These are phyloP conservation scores for Mycena crocata DNA, from an alignment of 768 basidiomycete genomes.

Conservation along the genomic window DNA sequence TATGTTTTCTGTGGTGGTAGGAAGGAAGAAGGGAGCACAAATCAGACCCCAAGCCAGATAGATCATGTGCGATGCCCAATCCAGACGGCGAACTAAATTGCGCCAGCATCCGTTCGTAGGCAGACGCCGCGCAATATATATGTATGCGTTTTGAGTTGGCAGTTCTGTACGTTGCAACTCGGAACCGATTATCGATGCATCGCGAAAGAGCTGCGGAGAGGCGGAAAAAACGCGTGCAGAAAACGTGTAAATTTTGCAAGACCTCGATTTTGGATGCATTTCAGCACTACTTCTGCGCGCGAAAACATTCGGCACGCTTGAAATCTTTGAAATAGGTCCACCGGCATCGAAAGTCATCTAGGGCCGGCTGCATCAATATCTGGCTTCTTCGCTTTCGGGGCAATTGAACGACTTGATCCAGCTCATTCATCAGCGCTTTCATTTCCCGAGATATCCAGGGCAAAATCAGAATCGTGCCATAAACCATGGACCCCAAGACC, in stretches of 20 bases:
- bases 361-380: too few relatives aligned
- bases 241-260: too few relatives aligned
- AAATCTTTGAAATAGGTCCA: too few relatives aligned
- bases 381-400: too few relatives aligned
- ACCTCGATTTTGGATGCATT: too few relatives aligned
- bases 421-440: too few relatives aligned
- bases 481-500: background rate
- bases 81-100: background rate
- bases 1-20: slow-evolving; percentile 13
- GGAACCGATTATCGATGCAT: slow-evolving; percentile 17
- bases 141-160: background rate
- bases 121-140: background rate
- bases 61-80: slow-evolving; percentile 1
- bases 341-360: too few relatives aligned
- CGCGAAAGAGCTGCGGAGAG: too few relatives aligned
- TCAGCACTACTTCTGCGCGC: too few relatives aligned
- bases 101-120: background rate
- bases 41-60: background rate
- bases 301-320: too few relatives aligned
- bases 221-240: too few relatives aligned
- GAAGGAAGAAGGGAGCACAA: slow-evolving; percentile 6
- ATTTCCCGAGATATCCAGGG: too few relatives aligned
- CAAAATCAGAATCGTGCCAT: background rate
- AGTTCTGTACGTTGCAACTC: background rate
- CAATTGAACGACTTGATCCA: background rate